These are phyloP conservation scores for Leccinum variicolor DNA, from an alignment of 768 basidiomycete species.

Conservation along the genomic window DNA sequence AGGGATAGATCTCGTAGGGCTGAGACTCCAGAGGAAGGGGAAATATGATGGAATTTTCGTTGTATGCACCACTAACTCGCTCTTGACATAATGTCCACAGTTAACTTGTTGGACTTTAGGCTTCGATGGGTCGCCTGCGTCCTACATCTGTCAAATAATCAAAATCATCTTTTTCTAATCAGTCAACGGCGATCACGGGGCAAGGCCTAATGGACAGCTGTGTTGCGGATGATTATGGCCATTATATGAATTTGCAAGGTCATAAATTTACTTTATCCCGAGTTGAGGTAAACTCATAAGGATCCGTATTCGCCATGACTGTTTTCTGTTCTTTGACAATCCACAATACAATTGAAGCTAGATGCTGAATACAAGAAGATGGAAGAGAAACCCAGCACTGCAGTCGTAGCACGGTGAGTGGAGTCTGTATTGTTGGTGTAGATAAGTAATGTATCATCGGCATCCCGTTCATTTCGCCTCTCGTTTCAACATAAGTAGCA, in stretches of 20 bases:
- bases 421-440: not conserved
- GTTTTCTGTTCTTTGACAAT: slow-evolving; percentile 1
- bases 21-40: slow-evolving; percentile 86
- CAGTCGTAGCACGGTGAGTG: slow-evolving; percentile 7
- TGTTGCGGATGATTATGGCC: not conserved
- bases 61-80: slow-evolving; percentile 6
- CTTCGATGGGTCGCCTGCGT: not conserved
- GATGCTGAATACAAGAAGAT: not conserved
- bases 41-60: slow-evolving; percentile 51
- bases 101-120: slow-evolving; percentile 3
- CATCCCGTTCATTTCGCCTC: slow-evolving; percentile 9
- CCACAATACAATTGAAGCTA: not conserved
- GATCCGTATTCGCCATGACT: not conserved
- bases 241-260: slow-evolving; percentile 4
- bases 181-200: not conserved
- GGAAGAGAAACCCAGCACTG: not conserved
- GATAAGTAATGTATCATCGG: not conserved
- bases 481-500: not conserved
- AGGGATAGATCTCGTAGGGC: slow-evolving; percentile 44
- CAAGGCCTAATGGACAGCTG: not conserved
- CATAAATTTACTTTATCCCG: not conserved
- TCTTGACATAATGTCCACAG: not conserved
- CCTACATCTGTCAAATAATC: not conserved
- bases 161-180: slow-evolving; percentile 2
- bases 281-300: slow-evolving; percentile 7